Base-by-base conservation (phyloP, 352 stramenopile genomes). In the Pythium apleroticum region DNA sequence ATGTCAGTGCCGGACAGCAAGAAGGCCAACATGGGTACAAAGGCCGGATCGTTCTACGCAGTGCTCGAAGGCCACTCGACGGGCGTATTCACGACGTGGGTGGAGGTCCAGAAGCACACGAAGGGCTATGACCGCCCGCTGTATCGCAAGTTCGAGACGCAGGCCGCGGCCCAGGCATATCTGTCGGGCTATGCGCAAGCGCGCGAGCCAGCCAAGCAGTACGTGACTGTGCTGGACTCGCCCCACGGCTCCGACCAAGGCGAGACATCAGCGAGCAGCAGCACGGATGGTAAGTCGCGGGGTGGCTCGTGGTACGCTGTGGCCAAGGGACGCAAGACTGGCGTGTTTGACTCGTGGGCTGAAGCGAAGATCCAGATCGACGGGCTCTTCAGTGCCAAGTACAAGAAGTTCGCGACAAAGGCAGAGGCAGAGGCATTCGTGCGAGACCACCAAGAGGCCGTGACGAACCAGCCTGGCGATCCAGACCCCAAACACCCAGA, bases 301-400 rank as follows among this genome's bases (percentile, higher is more conserved):
- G 24, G 17, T 11, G 24, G 43, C 20, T 67, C 56, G 48, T 76
- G 55, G 58, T 91, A 89, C 52, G 82, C 75, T 9, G 78, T 91
- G 4, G 80, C 78, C 0, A 84, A 77, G 53, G 82, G 80, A 4
- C 63, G 68, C 0, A 66, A 80, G 39, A 77, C 76, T 7, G 82
- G 78, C 7, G 79, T 91, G 22, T 91, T 83, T 60, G 67, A 72
- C 1, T 73, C 74, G 10, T 91, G 80, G 80, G 61, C 66, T 0
- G 82, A 91, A 17, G 74, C 69, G 15, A 86, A 87, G 41, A 25
- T 69, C 20, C 81, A 86, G 22, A 74, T 91, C 7, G 73, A 87
- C 6, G 79, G 80, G 4, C 52, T 87, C 19, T 73, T 76, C 56
- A 81, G 71, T 46, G 75, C 77, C 35, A 85, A 67, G 43, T 88